Conservation (phyloP, 2,329 filamentous ascomycete genomes). For the Fusarium dlaminii region DNA sequence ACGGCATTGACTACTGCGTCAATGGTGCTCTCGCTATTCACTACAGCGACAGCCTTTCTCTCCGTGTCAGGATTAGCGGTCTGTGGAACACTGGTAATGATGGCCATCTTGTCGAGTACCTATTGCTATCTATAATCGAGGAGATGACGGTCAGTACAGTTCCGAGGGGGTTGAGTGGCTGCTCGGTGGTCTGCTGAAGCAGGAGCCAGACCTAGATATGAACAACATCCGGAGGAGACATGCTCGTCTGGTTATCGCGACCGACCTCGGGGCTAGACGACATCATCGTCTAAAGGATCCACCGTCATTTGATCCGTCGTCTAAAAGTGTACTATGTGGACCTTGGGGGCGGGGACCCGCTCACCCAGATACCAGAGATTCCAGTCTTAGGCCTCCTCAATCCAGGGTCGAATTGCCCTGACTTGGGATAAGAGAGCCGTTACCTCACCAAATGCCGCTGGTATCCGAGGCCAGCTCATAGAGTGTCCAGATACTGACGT, state of each 20-base stretch:
- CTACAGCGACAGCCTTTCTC: fast-evolving
- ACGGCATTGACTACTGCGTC: not conserved
- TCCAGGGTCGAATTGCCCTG: not conserved
- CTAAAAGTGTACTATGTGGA: not conserved
- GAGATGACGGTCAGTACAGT: fast-evolving
- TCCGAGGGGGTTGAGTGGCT: not conserved
- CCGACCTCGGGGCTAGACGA: not conserved
- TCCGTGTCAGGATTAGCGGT: not conserved
- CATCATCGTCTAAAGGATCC: not conserved
- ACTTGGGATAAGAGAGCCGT: not conserved
- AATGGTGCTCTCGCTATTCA: fast-evolving
- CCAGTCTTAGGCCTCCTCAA: no score
- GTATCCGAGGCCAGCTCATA: not conserved
- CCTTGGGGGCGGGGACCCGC: not conserved
- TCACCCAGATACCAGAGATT: not conserved
- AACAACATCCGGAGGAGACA: not conserved
- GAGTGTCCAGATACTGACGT: not conserved
- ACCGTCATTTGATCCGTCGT: not conserved
- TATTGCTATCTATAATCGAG: not conserved
- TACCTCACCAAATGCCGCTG: not conserved
- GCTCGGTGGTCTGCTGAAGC: not conserved
- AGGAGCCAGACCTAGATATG: not conserved
- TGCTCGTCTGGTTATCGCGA: not conserved
- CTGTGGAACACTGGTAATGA: not conserved
- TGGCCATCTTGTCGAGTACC: not conserved